Base-by-base conservation (phyloP, 805 yeast species). In the Candida adriatica region DNA sequence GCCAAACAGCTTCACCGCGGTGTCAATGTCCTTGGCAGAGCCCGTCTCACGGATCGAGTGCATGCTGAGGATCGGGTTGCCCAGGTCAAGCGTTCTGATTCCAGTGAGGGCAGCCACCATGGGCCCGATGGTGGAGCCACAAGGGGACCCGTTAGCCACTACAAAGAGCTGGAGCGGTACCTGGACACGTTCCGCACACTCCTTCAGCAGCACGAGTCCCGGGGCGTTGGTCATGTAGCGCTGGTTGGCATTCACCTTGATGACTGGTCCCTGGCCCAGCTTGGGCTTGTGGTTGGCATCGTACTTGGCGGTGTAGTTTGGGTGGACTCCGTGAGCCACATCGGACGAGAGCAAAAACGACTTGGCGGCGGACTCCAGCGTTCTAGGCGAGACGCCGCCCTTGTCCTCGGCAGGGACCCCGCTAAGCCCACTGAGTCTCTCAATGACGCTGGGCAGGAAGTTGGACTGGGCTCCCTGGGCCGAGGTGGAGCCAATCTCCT, bases 391-490 rank as follows among this genome's bases (percentile, higher is more conserved):
- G 18, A 38, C 45, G 2, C 51, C 30, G 8, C 35, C 42, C 4
- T 63, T 63, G 17, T 45, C 43, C 5, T 37, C 30, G 2, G 31
- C 29, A 29, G 39, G 37, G 16, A 39, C 61, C 20, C 62, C 60
- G 8, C 62, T 56, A 21, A 71, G 51, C 4, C 60, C 58, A 1
- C 87, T 70, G 27, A 88, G 57, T 51, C 96, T 73, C 39, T 70
- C 73, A 31, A 88, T 55, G 21, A 85, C 68, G 45, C 86, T 82
- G 15, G 92, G 92, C 33, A 90, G 62, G 53, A 92, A 85, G 38
- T 88, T 82, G 2, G 96, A 86, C 50, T 85, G 88, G 1, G 98
- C 98, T 42, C 98, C 98, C 58, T 90, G 96, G 10, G 95, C 95
- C 13, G 95, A 81, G 7, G 76, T 67, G 2, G 96, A 87, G 1